phyloP scores from a whole-genome alignment of 164 flowering plant genomes.

The Echeveria elegans region DNA sequence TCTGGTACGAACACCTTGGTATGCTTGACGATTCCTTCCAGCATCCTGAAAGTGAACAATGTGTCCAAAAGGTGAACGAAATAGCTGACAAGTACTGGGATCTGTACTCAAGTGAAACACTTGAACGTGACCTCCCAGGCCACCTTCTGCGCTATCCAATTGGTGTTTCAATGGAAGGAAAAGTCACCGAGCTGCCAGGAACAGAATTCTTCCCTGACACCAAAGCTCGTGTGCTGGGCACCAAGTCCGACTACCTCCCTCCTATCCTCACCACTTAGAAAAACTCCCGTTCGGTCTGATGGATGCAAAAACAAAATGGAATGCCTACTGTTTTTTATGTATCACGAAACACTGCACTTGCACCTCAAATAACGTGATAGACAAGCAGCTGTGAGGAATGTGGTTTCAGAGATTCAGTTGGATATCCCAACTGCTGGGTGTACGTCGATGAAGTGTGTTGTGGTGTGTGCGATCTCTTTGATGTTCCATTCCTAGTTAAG shows the following conservation, averaged over 20 bases:
- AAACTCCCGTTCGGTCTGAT: neutral
- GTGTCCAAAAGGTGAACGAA: constrained; percentile 35
- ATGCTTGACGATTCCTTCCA: constrained; percentile 40
- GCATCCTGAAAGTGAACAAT: constrained; percentile 34
- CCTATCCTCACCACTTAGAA: constrained; percentile 50
- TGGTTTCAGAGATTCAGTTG: neutral
- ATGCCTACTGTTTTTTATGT: no score
- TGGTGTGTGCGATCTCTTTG: neutral
- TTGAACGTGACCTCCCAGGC: constrained; percentile 48
- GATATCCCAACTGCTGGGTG: neutral
- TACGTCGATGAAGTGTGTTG: neutral
- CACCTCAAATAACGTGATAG: neutral
- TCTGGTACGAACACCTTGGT: constrained; percentile 56
- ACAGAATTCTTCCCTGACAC: constrained; percentile 50
- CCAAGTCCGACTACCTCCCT: constrained; percentile 44
- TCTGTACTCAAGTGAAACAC: constrained; percentile 36
- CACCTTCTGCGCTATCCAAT: constrained; percentile 53
- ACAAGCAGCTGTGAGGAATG: neutral
- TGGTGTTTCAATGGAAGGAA: constrained; percentile 33
- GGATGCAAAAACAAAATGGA: neutral
- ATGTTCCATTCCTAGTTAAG: neutral
- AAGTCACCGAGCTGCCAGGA: constrained; percentile 37
- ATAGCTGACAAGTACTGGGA: constrained; percentile 55
- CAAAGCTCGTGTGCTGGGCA: constrained; percentile 45
- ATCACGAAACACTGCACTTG: no score